A percentile compares a stretch with the other conserved stretches of the same genome.
Evolutionary conservation across 75 land plant species (phyloP).

Genomic region (Picea glauca): DNA sequence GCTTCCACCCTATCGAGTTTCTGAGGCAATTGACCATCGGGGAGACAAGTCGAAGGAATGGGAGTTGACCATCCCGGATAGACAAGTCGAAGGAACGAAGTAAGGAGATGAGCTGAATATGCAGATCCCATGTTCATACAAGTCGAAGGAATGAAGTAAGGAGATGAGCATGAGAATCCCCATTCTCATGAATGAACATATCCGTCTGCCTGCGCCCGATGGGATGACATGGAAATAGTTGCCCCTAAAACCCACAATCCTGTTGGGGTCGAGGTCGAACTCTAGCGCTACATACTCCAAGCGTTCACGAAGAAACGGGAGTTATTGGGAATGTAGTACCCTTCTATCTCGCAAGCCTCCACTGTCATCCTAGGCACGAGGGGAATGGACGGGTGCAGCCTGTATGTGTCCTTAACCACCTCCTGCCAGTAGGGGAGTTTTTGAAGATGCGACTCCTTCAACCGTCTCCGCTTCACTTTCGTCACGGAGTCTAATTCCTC

Average conservation of each 20-base stretch:
- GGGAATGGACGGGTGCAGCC: slow-evolving; percentile 70
- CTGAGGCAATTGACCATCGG: too few species aligned
- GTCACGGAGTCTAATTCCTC: neutral
- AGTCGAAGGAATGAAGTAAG: slow-evolving; percentile 24
- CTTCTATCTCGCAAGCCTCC: slow-evolving; percentile 44
- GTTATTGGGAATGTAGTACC: slow-evolving; percentile 54
- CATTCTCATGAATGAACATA: slow-evolving; percentile 53
- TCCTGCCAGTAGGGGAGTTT: slow-evolving; percentile 44
- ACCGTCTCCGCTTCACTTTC: too few species aligned
- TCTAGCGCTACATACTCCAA: slow-evolving; percentile 38
- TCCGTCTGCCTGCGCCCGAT: slow-evolving; percentile 61
- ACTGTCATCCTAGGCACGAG: slow-evolving; percentile 47
- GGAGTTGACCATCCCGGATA: too few species aligned
- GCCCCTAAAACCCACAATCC: too few species aligned
- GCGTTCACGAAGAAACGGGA: slow-evolving; percentile 49
- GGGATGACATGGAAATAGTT: slow-evolving; percentile 51
- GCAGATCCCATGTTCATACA: too few species aligned
- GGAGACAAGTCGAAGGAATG: slow-evolving; percentile 14
- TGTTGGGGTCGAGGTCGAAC: too few species aligned
- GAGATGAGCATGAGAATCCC: slow-evolving; percentile 50
- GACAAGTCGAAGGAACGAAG: slow-evolving; percentile 18
- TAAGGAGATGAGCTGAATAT: slow-evolving; percentile 31
- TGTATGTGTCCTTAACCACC: slow-evolving; percentile 58
- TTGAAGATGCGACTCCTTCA: too few species aligned
- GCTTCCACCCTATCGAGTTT: too few species aligned